Conservation (phyloP, 108 stramenopile species). For the Mayamaea pseudoterrestris region DNA sequence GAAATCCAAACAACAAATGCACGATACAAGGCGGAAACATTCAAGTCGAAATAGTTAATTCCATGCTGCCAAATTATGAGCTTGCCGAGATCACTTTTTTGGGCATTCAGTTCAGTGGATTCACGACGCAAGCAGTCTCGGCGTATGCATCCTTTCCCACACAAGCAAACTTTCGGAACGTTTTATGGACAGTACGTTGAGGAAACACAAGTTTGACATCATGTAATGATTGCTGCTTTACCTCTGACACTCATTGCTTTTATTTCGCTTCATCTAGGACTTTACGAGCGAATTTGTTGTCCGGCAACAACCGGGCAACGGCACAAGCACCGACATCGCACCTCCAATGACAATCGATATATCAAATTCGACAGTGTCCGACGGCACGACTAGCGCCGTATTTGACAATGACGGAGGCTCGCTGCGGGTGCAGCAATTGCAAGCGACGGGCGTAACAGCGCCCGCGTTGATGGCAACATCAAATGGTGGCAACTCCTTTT, state of each 20-base stretch:
- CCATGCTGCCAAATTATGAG: neutral
- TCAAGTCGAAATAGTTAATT: neutral
- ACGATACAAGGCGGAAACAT: neutral
- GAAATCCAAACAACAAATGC: neutral
- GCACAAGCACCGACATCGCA: neutral
- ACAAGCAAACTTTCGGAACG: neutral
- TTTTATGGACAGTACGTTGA: neutral
- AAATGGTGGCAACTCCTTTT: neutral
- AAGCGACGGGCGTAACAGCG: neutral
- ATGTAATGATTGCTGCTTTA: neutral
- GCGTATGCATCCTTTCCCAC: neutral
- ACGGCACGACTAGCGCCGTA: neutral
- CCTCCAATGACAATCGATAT: conserved; percentile 1
- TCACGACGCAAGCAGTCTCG: neutral
- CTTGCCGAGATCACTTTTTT: neutral
- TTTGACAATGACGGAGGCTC: neutral
- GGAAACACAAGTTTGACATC: neutral
- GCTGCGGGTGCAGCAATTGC: neutral
- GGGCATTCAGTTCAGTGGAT: neutral
- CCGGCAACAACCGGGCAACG: neutral
- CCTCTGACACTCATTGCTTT: neutral
- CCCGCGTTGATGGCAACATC: neutral
- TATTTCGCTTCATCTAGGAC: neutral
- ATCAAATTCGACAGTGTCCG: neutral
- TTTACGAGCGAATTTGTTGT: neutral